Base-by-base conservation (phyloP, 805 yeast species). In the Wickerhamomyces xylosicus region DNA sequence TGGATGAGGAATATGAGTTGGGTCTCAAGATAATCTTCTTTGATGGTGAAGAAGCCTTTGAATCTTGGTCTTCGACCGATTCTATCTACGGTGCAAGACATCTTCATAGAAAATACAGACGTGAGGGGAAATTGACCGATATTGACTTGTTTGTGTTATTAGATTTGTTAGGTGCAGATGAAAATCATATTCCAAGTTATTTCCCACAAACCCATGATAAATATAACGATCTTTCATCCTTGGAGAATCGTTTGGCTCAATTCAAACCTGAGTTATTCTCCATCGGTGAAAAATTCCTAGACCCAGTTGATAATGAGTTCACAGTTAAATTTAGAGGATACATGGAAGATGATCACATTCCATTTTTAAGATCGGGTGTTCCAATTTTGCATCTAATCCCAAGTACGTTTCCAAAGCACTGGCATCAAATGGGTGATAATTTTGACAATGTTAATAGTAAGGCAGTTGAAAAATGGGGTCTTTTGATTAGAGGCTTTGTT, bases 11-110 rank as follows among this genome's bases (percentile, higher is more conserved):
- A 9, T 33, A 42, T 7, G 45, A 43, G 11, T 35, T 47, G n/a
- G 77, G 76, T 0, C 34, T 74, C 4, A 72, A 69, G 45, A 52
- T 74, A 7, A 56, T 75, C 0, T 75, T 75, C 46, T 72, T 74
- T 38, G 82, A 75, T 45, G 82, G 82, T 4, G 81, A 75, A 48
- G 82, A 76, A 48, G 79, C 82, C 0, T 43, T 73, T n/a, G 57
- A 56, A 2, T 48, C 58, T n/a, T 75, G 82, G 82, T 49, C 67
- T 2, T 61, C 57, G 7, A 49, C 56, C 0, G 82, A 75, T 43
- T 74, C 79, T 1, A 57, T 74, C 1, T 75, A 76, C 47, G 82
- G 82, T 0, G 67, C 81, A 0, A 62, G 67, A 15, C 71, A 70
- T 41, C 50, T 74, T 22, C 77, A 77, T 7, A 45, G 49, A 1